These are phyloP conservation scores for Phaffia rhodozyma DNA, from an alignment of 1,284 basidiomycete genomes.

Conservation along the genomic window DNA sequence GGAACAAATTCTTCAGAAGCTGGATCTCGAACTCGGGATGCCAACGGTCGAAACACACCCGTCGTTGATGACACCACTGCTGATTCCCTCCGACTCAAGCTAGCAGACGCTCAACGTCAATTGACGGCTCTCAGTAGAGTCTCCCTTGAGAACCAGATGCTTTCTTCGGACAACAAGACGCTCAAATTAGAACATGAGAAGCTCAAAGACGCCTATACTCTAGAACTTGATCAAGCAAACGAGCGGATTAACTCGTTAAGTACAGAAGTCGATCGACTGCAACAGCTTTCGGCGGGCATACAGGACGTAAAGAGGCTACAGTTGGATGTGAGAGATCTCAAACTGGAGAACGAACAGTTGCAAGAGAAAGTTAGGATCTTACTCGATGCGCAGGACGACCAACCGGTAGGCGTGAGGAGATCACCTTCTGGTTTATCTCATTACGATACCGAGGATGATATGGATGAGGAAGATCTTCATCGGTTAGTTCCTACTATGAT, in stretches of 20 bases:
- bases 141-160: slow-evolving; percentile 55
- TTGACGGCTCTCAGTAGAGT: slow-evolving; percentile 47
- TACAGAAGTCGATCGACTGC: slow-evolving; percentile 55
- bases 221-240: slow-evolving; percentile 60
- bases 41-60: slow-evolving; percentile 71
- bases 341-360: slow-evolving; percentile 68
- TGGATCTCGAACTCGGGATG: slow-evolving; percentile 46
- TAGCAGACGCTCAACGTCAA: slow-evolving; percentile 59
- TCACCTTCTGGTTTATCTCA: background rate
- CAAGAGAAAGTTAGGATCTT: slow-evolving; percentile 73
- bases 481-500: background rate
- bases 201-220: slow-evolving; percentile 48
- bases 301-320: slow-evolving; percentile 43
- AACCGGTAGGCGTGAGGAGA: background rate
- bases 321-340: slow-evolving; percentile 57
- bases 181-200: slow-evolving; percentile 68
- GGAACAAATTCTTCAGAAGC: slow-evolving; percentile 47
- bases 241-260: slow-evolving; percentile 63
- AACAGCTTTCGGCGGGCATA: slow-evolving; percentile 30
- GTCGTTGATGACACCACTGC: slow-evolving; percentile 45
- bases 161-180: slow-evolving; percentile 58
- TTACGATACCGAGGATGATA: slow-evolving; percentile 6
- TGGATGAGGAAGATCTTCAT: slow-evolving; percentile 13
- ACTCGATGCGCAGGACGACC: slow-evolving; percentile 46
- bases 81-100: slow-evolving; percentile 52